These are phyloP conservation scores for Pythium aphanidermatum DNA, from an alignment of 352 stramenopile genomes.

Conservation along the genomic window DNA sequence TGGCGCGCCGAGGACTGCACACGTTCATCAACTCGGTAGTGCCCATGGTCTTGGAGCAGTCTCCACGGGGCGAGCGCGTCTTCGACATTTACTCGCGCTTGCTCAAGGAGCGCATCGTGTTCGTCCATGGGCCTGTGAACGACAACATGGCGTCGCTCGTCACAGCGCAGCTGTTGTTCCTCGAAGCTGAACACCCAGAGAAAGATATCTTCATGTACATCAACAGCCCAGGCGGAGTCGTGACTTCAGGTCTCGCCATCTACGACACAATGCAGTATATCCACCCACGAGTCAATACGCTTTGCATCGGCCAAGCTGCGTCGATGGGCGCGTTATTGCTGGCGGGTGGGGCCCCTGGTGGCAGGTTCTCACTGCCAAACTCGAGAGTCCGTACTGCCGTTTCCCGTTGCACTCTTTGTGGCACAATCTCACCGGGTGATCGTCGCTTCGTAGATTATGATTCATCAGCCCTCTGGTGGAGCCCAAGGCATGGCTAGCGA, in stretches of 20 bases:
- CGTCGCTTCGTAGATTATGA: conserved; percentile 86
- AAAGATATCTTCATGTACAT: conserved; percentile 99
- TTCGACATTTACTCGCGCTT: conserved; percentile 98
- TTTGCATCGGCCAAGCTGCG: conserved; percentile 96
- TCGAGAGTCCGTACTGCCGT: conserved; percentile 60
- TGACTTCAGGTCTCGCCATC: conserved; percentile 97
- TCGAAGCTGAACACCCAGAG: conserved; percentile 94
- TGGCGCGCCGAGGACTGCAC: conserved; percentile 39
- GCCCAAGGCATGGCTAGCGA: conserved; percentile 97
- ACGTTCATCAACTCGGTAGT: conserved; percentile 71
- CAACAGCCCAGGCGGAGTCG: conserved; percentile 96
- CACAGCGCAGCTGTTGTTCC: conserved; percentile 90
- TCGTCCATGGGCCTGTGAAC: conserved; percentile 93
- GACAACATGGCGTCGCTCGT: conserved; percentile 81
- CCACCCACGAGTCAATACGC: conserved; percentile 95
- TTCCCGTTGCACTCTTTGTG: too few species aligned
- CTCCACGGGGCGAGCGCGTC: conserved; percentile 88
- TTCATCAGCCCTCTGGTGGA: conserved; percentile 96
- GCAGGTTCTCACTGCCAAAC: conserved; percentile 91
- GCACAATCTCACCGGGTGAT: too few species aligned
- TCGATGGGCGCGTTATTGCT: conserved; percentile 97
- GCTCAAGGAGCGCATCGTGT: conserved; percentile 97
- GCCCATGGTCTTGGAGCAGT: conserved; percentile 94
- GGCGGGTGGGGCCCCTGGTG: conserved; percentile 85
- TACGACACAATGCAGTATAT: conserved; percentile 99